A percentile compares a stretch with the other conserved stretches of the same genome.
phyloP scores from a whole-genome alignment of 2,329 filamentous ascomycete genomes.

The Drechslerella coelobrocha region DNA sequence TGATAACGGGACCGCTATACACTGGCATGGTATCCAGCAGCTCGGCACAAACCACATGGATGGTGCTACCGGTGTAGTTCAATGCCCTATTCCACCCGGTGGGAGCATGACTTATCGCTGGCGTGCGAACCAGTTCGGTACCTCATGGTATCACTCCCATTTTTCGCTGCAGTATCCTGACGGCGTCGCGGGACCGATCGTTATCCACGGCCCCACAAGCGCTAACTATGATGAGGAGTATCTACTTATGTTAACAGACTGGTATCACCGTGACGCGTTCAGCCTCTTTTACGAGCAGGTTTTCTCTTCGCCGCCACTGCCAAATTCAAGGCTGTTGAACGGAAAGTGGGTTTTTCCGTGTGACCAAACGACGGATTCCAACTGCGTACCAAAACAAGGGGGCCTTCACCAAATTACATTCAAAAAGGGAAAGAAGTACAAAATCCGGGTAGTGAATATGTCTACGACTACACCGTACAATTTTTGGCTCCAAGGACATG shows the following conservation, averaged over 20 bases:
- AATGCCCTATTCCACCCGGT: constrained; percentile 61
- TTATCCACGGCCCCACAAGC: constrained; percentile 68
- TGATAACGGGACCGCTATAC: constrained; percentile 59
- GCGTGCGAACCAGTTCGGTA: constrained; percentile 65
- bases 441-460: constrained; percentile 60
- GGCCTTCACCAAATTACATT: constrained; percentile 22
- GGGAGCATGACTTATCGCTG: constrained; percentile 66
- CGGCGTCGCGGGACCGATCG: constrained; percentile 67
- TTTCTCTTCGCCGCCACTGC: constrained; percentile 45
- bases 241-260: constrained; percentile 69
- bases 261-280: constrained; percentile 65
- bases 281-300: constrained; percentile 53
- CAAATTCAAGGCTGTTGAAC: constrained; percentile 34
- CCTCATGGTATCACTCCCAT: constrained; percentile 69
- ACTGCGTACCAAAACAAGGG: too few relatives aligned
- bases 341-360: constrained; percentile 46
- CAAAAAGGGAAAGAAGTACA: constrained; percentile 52
- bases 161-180: constrained; percentile 65
- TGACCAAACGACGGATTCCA: constrained; percentile 54
- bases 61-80: constrained; percentile 64
- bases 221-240: constrained; percentile 70
- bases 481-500: constrained; percentile 67
- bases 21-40: constrained; percentile 69
- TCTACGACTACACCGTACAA: constrained; percentile 56
- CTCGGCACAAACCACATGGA: constrained; percentile 62